Evolutionary conservation across 306 rosid species (phyloP).

Genomic region (Mimosa pudica): DNA sequence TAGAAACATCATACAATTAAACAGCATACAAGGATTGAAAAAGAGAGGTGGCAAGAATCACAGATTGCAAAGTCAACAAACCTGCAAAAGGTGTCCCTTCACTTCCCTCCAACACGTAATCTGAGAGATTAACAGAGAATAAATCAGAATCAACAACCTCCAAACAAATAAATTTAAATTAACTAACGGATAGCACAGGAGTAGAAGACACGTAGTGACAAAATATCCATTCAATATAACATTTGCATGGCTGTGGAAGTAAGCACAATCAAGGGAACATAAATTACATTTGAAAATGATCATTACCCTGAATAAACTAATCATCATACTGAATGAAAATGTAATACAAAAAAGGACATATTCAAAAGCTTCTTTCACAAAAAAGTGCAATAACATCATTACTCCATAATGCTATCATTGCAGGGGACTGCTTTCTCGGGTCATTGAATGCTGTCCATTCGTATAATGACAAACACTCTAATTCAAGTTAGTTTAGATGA

Average conservation of each 20-base stretch:
- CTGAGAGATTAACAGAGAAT: slow-evolving; percentile 47
- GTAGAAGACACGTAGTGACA: neutral
- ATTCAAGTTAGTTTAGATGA: neutral
- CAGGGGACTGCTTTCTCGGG: neutral
- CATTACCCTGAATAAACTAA: neutral
- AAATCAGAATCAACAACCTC: slow-evolving; percentile 33
- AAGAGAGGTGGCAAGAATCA: slow-evolving; percentile 25
- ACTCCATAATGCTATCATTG: neutral
- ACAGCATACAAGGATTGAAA: slow-evolving; percentile 20
- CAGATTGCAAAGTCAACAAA: slow-evolving; percentile 35
- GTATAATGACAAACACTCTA: neutral
- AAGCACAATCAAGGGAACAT: neutral
- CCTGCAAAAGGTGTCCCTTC: slow-evolving; percentile 98
- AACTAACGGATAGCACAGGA: slow-evolving; percentile 23
- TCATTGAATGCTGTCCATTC: neutral
- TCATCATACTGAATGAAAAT: neutral
- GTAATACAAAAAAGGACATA: neutral
- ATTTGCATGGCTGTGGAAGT: neutral
- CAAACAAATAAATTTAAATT: slow-evolving; percentile 26
- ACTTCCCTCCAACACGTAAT: slow-evolving; percentile 96
- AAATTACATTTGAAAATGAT: neutral
- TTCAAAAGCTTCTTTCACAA: neutral
- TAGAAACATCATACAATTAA: slow-evolving; percentile 11
- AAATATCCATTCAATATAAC: neutral
- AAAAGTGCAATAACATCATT: neutral